phyloP scores from a whole-genome alignment of 768 basidiomycete genomes.

The Kwoniella europaea region DNA sequence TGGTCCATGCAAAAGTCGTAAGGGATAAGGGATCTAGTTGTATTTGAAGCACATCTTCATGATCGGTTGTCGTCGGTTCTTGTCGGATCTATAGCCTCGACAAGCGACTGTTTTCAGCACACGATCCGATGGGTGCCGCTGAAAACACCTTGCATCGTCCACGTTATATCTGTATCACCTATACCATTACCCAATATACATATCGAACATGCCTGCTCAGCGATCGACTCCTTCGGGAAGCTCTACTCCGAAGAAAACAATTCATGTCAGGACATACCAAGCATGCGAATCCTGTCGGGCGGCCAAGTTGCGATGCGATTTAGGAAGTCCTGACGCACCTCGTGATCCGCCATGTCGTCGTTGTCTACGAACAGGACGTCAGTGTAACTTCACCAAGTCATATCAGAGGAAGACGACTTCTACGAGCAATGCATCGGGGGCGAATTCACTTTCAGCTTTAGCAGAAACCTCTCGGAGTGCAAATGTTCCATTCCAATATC shows the following conservation, averaged over 20 bases:
- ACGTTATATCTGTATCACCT: background rate
- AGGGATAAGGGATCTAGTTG: no score
- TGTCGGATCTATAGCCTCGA: background rate
- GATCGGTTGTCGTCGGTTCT: background rate
- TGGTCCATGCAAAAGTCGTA: no score
- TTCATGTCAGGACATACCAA: constrained; percentile 10
- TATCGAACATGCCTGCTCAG: background rate
- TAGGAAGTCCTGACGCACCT: constrained; percentile 9
- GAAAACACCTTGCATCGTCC: background rate
- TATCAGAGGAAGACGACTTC: constrained; percentile 5
- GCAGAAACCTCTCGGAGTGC: background rate
- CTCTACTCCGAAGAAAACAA: background rate
- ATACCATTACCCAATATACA: background rate
- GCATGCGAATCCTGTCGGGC: constrained; percentile 10
- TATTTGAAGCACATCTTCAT: background rate
- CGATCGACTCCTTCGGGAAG: background rate
- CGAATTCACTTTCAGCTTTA: background rate
- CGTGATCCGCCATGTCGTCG: constrained; percentile 10
- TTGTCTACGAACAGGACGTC: constrained; percentile 9
- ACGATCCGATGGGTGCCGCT: background rate
- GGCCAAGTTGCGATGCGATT: constrained; percentile 7
- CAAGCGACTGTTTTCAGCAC: no score
- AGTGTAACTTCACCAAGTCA: constrained; percentile 8
- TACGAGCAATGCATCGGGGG: background rate
- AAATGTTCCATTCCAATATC: background rate